Conservation (phyloP, 257 asterid genomes). For the Solanum rostratum region DNA sequence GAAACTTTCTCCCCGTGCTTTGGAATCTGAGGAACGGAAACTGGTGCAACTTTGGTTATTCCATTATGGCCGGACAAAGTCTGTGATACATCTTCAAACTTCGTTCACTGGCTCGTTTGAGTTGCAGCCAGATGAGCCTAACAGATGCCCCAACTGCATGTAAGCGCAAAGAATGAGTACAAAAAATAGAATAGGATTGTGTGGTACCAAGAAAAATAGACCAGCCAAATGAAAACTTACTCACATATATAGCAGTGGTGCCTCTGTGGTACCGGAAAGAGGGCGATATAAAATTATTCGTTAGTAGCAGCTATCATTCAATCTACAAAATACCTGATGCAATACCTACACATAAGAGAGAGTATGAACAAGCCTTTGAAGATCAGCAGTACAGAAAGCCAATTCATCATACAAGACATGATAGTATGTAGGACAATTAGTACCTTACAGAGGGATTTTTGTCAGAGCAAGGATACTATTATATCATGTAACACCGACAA, state of each 20-base stretch:
- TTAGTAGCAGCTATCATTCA: too few species aligned
- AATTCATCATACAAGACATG: conserved; percentile 68
- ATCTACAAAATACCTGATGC: neutral
- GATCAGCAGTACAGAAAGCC: conserved; percentile 71
- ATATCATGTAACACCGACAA: neutral
- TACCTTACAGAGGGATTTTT: conserved; percentile 35
- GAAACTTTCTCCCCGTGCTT: conserved; percentile 49
- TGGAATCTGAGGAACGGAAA: conserved; percentile 68
- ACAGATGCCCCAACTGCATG: conserved; percentile 81
- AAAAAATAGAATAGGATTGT: neutral
- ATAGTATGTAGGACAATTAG: conserved; percentile 82
- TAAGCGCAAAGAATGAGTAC: neutral
- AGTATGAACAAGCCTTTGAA: conserved; percentile 83
- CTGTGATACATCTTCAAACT: conserved; percentile 77
- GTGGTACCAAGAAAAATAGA: too few species aligned
- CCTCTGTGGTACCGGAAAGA: conserved; percentile 86
- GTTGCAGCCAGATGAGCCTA: conserved; percentile 96
- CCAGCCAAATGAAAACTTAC: too few species aligned
- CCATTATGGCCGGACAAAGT: conserved; percentile 77
- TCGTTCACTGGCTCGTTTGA: conserved; percentile 86
- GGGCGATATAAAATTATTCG: neutral
- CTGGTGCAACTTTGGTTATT: conserved; percentile 37
- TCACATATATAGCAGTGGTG: conserved; percentile 87
- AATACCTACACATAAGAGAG: conserved; percentile 78
- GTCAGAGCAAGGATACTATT: neutral